Evolutionary conservation across 306 rosid species (phyloP), one percentile per base, ranked within the genome.

Genomic region (Malus asiatica): DNA sequence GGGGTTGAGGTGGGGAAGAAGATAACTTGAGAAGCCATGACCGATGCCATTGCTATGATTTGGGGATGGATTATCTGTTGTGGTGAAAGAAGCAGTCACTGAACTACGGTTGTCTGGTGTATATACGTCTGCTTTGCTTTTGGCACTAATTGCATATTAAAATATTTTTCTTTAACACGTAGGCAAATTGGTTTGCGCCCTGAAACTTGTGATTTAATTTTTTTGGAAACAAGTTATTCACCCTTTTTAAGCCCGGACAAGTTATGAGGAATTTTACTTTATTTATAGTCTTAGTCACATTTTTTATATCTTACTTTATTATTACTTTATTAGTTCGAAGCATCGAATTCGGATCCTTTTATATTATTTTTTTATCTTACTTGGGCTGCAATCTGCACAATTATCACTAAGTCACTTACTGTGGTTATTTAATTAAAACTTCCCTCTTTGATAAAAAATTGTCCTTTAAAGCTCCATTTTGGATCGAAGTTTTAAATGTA

Each of bases 261-360:
- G 9, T 7, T 38, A 7, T 0, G 0, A 0, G 2, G 2, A 38
- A 6, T 38, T 38, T 38, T 1, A 1, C 0, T 38, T 0, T 38
- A 38, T 25, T 25, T 1, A 25, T 25, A 25, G 1, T 25, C 25
- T 1, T 25, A 0, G 25, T 25, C 25, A 25, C 0, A 25, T 25
- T 25, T 25, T 23, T 25, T 25, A 1, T 25, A 25, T 25, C 25
- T 0, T 25, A 25, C 25, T 25, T 25, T 25, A 25, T 25, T 25
- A 35, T 0, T 25, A 25, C 25, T 25, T 25, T 25, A 25, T 25
- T 25, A 35, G 9, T 1, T 1, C 0, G 0, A 2, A 35, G 3
- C 2, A 35, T 6, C 40, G 2, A 35, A 35, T 8, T 6, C 0
- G 3, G 0, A 35, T 0, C 9, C 0, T 6, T 6, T 0, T 8